Conservation (phyloP, 129 eudicot genomes). For the Cynara cardunculus region DNA sequence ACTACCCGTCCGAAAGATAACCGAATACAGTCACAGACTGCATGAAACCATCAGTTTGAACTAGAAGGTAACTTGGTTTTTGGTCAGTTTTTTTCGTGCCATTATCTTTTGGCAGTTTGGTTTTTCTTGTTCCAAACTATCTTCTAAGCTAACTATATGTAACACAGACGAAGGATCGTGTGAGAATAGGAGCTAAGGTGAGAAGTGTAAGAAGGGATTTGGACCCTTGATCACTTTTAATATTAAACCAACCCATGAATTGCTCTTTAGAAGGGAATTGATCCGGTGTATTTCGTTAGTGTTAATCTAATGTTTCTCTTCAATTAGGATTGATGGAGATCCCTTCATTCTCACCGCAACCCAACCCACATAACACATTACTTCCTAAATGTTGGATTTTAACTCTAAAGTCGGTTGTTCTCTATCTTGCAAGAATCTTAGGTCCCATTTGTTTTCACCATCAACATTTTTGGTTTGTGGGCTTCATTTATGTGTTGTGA, state of each 20-base stretch:
- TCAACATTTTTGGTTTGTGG: slow-evolving; percentile 2
- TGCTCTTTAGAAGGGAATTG: too few species aligned
- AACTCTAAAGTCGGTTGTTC: background rate
- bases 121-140: background rate
- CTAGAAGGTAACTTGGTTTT: background rate
- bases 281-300: too few species aligned
- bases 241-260: too few species aligned
- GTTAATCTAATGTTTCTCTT: too few species aligned
- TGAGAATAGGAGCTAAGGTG: too few species aligned
- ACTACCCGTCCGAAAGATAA: background rate
- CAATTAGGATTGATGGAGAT: too few species aligned
- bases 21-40: background rate
- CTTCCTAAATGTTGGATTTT: background rate
- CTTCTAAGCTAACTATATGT: background rate
- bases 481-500: background rate
- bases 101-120: background rate
- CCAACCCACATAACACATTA: too few species aligned
- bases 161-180: too few species aligned
- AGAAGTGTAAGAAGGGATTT: too few species aligned
- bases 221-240: too few species aligned
- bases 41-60: background rate
- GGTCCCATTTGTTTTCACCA: background rate
- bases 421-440: background rate
- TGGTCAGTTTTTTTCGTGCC: background rate
- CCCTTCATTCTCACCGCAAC: too few species aligned